Conservation (phyloP, 2,329 filamentous ascomycete genomes). For the Paraconiothyrium brasiliense region DNA sequence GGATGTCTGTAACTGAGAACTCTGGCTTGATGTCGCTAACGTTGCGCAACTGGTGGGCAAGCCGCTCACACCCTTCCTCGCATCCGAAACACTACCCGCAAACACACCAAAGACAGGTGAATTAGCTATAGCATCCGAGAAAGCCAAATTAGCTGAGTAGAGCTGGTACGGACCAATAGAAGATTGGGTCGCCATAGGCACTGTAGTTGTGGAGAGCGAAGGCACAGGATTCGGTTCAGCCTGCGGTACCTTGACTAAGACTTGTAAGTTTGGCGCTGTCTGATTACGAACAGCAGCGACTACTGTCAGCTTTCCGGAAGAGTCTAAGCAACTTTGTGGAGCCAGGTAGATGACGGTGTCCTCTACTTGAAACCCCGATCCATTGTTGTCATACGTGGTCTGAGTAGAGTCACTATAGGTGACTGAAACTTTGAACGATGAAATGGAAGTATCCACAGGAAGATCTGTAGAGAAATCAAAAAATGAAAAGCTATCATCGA, state of each 20-base stretch:
- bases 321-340: slow-evolving; percentile 64
- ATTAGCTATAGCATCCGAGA: slow-evolving; percentile 25
- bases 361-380: slow-evolving; percentile 63
- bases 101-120: slow-evolving; percentile 33
- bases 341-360: slow-evolving; percentile 66
- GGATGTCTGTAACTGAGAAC: not conserved
- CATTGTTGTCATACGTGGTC: slow-evolving; percentile 65
- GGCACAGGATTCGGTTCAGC: slow-evolving; percentile 34
- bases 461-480: slow-evolving; percentile 56
- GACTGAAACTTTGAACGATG: slow-evolving; percentile 67
- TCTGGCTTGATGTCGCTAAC: slow-evolving; percentile 19
- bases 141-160: slow-evolving; percentile 34
- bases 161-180: slow-evolving; percentile 36
- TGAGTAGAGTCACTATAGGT: slow-evolving; percentile 59
- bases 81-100: slow-evolving; percentile 29
- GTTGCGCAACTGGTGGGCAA: slow-evolving; percentile 29
- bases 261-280: slow-evolving; percentile 26
- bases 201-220: slow-evolving; percentile 32
- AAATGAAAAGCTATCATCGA: slow-evolving; percentile 67
- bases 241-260: slow-evolving; percentile 34
- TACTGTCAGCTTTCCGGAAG: slow-evolving; percentile 31
- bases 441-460: slow-evolving; percentile 66
- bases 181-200: slow-evolving; percentile 36
- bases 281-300: slow-evolving; percentile 36
- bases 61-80: slow-evolving; percentile 28